Base-by-base conservation (phyloP, 495 filamentous ascomycete species). In the Trichoderma orchidacearum region DNA sequence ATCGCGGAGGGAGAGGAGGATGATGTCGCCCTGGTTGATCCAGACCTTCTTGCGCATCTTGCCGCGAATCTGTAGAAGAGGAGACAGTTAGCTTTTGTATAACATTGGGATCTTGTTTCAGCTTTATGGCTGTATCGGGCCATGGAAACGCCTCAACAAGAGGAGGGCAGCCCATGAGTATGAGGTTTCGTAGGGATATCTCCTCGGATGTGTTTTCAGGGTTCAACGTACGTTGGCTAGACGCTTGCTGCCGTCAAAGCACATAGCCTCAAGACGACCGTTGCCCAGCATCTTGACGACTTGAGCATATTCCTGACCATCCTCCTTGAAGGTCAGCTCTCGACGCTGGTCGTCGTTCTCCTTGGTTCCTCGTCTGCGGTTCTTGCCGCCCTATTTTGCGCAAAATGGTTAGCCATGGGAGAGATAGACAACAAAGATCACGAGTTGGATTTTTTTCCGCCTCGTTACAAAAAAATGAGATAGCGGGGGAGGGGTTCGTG, bases 11-110 rank as follows among this genome's bases (percentile, higher is more conserved):
- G 87, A 93, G 50, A 98, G 83, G 15, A 98, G 83, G 70, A 98
- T 96, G 72, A 98, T 97, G 67, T 98, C 93, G 71, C 93, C 92
- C 75, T 95, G 89, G 79, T 96, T 97, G 82, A 95, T 97, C 89
- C 89, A 94, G 68, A 83, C 80, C 78, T 98, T 98, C 81, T 98
- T 98, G 64, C 94, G 85, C 55, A 98, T 84, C 73, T 98, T 98
- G 73, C 93, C 93, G 31, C 88, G 85, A 70, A 92, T 91, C 53
- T 55, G 30, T 5, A 15, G 5, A 50, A 18, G 31, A 23, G 27
- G 17, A n/a, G 17, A 18, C 12, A 13, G 1, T 48, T 27, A 48
- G 41, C 21, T 3, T 17, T 3, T 31, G 17, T n/a, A 30, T 18
- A 11, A 30, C 30, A 18, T 51, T 25, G 34, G 3, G 12, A 36